A percentile compares a stretch with the other conserved stretches of the same genome.
Evolutionary conservation across 768 basidiomycete species (phyloP).

Genomic region (Glaciozyma martinii): DNA sequence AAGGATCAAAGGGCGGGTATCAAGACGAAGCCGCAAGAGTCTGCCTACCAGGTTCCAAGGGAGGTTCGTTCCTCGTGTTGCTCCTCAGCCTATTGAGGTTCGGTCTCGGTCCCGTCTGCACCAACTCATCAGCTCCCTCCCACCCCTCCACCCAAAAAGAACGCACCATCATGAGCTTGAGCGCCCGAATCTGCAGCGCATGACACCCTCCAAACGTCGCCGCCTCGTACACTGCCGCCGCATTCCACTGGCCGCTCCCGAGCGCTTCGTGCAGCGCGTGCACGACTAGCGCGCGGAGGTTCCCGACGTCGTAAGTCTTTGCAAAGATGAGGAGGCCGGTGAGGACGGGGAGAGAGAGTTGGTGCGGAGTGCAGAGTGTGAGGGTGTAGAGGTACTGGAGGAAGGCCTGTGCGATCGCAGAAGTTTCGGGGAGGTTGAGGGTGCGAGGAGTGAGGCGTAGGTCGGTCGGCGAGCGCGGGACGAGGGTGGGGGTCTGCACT

Average conservation of each 20-base stretch:
- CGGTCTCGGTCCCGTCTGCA: conserved; percentile 49
- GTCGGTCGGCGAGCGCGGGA: background rate
- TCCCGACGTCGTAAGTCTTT: conserved; percentile 67
- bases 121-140: conserved; percentile 7
- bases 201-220: conserved; percentile 80
- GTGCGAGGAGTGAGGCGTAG: conserved; percentile 43
- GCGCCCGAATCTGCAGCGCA: conserved; percentile 77
- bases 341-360: conserved; percentile 80
- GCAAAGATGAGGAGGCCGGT: conserved; percentile 76
- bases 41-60: too few relatives aligned
- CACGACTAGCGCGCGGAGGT: conserved; percentile 68
- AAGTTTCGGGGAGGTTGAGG: conserved; percentile 77
- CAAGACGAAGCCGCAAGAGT: too few relatives aligned
- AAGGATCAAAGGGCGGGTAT: too few relatives aligned
- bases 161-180: conserved; percentile 36
- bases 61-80: too few relatives aligned
- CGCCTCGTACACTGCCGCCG: conserved; percentile 88
- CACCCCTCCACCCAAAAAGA: conserved; percentile 3
- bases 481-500: conserved; percentile 17
- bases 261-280: conserved; percentile 89
- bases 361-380: conserved; percentile 75
- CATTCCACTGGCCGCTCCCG: background rate
- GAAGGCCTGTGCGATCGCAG: conserved; percentile 75
- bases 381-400: conserved; percentile 90
- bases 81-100: conserved; percentile 39